Conservation (phyloP, 345 rosid genomes). For the Aquilaria yunnanensis region DNA sequence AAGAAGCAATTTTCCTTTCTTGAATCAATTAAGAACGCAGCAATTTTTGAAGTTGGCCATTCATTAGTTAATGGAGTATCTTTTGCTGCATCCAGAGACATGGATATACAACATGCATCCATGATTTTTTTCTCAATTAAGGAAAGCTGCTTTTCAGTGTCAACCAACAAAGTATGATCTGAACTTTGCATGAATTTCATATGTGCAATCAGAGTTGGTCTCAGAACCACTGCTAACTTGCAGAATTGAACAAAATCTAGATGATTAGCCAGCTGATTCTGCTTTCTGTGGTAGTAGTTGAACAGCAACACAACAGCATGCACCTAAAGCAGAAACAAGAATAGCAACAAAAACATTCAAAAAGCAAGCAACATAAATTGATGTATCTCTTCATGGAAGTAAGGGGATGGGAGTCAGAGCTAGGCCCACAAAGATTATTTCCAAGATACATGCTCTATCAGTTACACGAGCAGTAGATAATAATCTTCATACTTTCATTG, state of each 20-base stretch:
- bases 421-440: not conserved
- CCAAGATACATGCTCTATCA: too few species aligned
- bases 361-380: not conserved
- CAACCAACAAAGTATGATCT: conserved; percentile 23
- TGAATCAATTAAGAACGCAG: conserved; percentile 53
- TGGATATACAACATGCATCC: conserved; percentile 64
- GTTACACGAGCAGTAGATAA: too few species aligned
- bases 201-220: conserved; percentile 45
- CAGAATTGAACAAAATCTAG: conserved; percentile 55
- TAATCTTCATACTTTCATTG: too few species aligned
- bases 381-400: not conserved
- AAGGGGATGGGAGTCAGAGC: not conserved
- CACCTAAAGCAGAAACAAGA: conserved; percentile 35
- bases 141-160: conserved; percentile 40
- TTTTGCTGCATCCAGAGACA: conserved; percentile 39
- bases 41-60: conserved; percentile 53
- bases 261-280: conserved; percentile 38
- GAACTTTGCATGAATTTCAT: conserved; percentile 36
- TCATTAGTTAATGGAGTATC: conserved; percentile 34
- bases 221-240: conserved; percentile 45
- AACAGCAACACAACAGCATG: conserved; percentile 66
- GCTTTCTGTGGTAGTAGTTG: conserved; percentile 68
- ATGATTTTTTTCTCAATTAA: conserved; percentile 45
- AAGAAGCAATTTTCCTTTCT: conserved; percentile 45
- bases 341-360: conserved; percentile 3